These are phyloP conservation scores for Pleodorina starrii DNA, from an alignment of 139 green algal genomes.

Conservation along the genomic window DNA sequence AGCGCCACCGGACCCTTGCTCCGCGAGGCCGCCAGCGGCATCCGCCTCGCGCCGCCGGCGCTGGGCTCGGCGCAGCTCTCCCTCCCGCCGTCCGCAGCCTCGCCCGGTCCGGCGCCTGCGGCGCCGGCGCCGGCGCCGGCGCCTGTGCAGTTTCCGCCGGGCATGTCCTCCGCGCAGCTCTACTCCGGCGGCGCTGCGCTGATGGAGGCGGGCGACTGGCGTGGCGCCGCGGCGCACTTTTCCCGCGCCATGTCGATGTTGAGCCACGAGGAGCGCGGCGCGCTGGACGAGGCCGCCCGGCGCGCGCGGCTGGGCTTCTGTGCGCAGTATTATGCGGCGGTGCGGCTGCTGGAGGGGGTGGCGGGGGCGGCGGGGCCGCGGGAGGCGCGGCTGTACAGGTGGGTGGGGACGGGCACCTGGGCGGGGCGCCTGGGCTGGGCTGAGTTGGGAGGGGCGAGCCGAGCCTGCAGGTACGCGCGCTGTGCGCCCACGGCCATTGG, in stretches of 20 bases:
- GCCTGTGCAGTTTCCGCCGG: slow-evolving; percentile 34
- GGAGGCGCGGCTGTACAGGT: slow-evolving; percentile 61
- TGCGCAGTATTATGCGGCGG: slow-evolving; percentile 53
- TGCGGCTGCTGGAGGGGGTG: slow-evolving; percentile 35
- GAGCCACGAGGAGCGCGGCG: slow-evolving; percentile 9
- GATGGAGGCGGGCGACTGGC: slow-evolving; percentile 55
- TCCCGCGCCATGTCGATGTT: slow-evolving; percentile 43
- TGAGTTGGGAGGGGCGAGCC: too few species aligned
- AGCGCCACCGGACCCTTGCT: background rate
- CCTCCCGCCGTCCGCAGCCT: too few species aligned
- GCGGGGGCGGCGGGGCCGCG: background rate
- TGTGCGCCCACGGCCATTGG: too few species aligned
- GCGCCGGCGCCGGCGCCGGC: background rate
- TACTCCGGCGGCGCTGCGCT: slow-evolving; percentile 31
- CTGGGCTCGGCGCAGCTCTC: too few species aligned
- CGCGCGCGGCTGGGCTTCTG: slow-evolving; percentile 46
- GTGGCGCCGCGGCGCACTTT: slow-evolving; percentile 33
- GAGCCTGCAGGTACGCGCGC: too few species aligned
- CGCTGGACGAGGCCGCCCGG: background rate
- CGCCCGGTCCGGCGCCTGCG: too few species aligned
- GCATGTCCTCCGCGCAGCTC: slow-evolving; percentile 35
- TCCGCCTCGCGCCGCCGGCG: slow-evolving; percentile 13
- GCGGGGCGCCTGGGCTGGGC: too few species aligned
- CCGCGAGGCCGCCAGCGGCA: background rate
- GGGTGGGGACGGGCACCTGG: slow-evolving; percentile 52